These are phyloP conservation scores for Arabidopsis suecica DNA, from an alignment of 345 rosid species.

Conservation along the genomic window DNA sequence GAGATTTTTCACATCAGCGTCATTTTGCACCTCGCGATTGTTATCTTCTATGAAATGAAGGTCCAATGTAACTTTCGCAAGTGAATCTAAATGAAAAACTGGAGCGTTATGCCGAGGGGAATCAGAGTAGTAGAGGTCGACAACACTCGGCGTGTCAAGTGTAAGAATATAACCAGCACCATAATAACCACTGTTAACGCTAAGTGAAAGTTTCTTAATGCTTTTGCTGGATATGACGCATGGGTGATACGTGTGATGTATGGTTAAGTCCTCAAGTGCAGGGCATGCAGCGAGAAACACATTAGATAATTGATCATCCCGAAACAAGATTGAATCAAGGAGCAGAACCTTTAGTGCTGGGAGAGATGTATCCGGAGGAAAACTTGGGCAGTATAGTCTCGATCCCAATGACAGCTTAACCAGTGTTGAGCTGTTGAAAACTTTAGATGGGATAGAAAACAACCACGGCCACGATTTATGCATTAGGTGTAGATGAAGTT, in stretches of 20 bases:
- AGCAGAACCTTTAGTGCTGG: neutral
- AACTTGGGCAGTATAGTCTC: neutral
- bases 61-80: neutral
- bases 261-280: neutral
- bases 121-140: neutral
- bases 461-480: neutral
- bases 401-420: neutral
- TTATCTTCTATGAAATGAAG: neutral
- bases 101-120: neutral
- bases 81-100: neutral
- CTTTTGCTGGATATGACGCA: neutral
- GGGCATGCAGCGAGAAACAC: neutral
- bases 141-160: neutral
- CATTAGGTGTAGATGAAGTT: neutral
- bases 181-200: neutral
- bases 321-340: neutral
- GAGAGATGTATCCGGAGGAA: neutral
- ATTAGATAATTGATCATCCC: neutral
- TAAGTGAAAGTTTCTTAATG: neutral
- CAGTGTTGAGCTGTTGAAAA: neutral
- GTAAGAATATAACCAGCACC: neutral
- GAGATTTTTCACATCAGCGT: neutral
- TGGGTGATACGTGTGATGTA: neutral
- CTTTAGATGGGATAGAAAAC: neutral
- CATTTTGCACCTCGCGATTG: neutral